Base-by-base conservation (phyloP, 1,284 basidiomycete genomes). In the Meripilus lineatus region DNA sequence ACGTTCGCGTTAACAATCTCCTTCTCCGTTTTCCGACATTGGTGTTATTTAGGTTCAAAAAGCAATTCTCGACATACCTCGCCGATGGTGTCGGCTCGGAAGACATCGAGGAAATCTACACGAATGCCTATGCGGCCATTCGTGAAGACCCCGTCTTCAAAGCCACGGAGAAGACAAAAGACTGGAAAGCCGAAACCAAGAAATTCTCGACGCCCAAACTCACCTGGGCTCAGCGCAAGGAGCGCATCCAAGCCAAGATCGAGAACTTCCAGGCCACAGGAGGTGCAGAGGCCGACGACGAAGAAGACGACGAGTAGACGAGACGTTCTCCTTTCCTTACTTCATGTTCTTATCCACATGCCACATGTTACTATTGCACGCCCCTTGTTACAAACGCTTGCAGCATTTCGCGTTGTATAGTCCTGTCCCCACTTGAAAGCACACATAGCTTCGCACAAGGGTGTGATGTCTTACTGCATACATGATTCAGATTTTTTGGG, bases 81-180 rank as follows among this genome's bases (percentile, higher is more conserved):
- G 93, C 89, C 38, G 93, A 96, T 66, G 96, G 89, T 56, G 71
- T 99, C 56, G 92, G 92, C 50, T 95, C 93, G 2, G 96, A 95
- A 56, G 95, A 99, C 63, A 93, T 99, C 3, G 93, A 99, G 71
- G 96, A 98, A 66, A 87, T 99, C 57, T 98, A 89, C 76, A 80
- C 80, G 45, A 85, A 84, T 58, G 93, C 91, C 2, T 89, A 93
- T 68, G 84, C 87, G 43, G 89, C 92, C 51, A 99, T 99, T 70
- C 91, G 96, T 53, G 94, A 95, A 66, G 86, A 97, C 68, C 95
- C 96, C 42, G 65, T 70, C 14, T 95, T 94, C 83, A 84, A 88
- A 67, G 84, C 93, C 40, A 87, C 91, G 37, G 91, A 96, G 55
- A 98, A 98, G 79, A 69, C 83, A 47, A 83, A 80, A 64, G 87